Percentiles rank a stretch among this genome's conserved stretches.
Evolutionary conservation across 805 yeast genomes (phyloP).

Genomic region (Candida anglica): DNA sequence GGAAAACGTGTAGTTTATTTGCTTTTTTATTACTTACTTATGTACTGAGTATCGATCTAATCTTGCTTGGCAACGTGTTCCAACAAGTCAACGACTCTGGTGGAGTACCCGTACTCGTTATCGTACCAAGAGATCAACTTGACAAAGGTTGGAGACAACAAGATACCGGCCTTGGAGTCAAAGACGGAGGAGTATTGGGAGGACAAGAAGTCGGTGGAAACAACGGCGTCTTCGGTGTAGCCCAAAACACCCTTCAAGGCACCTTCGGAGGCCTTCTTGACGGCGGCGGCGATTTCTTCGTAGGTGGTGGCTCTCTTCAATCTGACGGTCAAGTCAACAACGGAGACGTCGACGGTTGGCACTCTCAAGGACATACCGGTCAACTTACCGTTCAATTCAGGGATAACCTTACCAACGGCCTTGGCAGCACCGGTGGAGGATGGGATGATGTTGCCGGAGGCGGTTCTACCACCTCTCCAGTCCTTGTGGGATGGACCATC

Average conservation of each 20-base stretch:
- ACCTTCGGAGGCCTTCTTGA: conserved; percentile 29
- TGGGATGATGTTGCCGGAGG: conserved; percentile 33
- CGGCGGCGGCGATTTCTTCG: conserved; percentile 28
- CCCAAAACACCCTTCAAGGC: conserved; percentile 31
- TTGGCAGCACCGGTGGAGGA: conserved; percentile 36
- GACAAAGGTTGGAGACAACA: conserved; percentile 31
- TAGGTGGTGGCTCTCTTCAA: conserved; percentile 27
- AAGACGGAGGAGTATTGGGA: conserved; percentile 27
- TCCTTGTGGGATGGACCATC: conserved; percentile 37
- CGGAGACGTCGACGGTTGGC: conserved; percentile 33
- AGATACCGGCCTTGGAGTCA: conserved; percentile 33
- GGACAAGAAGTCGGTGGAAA: conserved; percentile 29
- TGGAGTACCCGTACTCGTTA: conserved; percentile 34
- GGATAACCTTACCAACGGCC: conserved; percentile 35
- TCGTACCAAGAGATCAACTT: conserved; percentile 36
- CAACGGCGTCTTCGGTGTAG: conserved; percentile 33
- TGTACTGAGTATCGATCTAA: not conserved
- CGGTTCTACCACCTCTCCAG: conserved; percentile 39
- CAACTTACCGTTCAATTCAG: conserved; percentile 33
- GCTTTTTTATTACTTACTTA: not conserved
- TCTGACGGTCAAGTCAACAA: conserved; percentile 32
- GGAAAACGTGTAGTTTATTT: too few species aligned
- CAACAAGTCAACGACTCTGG: conserved; percentile 34
- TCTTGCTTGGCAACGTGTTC: conserved; percentile 21
- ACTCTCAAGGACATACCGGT: conserved; percentile 35